These are phyloP conservation scores for Aureobasidium sp. DNA, from an alignment of 2,329 filamentous ascomycete genomes.

Conservation along the genomic window DNA sequence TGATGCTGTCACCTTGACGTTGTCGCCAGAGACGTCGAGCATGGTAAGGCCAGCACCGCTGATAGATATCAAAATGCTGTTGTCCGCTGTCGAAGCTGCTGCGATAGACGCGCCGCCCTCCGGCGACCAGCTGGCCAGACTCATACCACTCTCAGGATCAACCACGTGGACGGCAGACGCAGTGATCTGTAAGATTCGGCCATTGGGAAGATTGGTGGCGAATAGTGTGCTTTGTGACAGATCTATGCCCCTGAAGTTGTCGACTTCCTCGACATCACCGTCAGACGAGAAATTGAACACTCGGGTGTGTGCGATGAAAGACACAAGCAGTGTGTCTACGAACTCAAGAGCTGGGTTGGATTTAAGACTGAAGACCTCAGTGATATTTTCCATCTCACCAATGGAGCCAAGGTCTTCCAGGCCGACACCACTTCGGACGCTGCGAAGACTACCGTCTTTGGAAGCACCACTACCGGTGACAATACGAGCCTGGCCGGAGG, in stretches of 20 bases:
- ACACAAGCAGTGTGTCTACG: slow-evolving; percentile 66
- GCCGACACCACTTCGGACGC: slow-evolving; percentile 87
- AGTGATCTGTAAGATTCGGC: slow-evolving; percentile 68
- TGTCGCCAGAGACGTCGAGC: slow-evolving; percentile 49
- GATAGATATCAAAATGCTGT: slow-evolving; percentile 63
- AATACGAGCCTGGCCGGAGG: slow-evolving; percentile 86
- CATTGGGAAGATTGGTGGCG: slow-evolving; percentile 52
- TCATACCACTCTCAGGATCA: slow-evolving; percentile 46
- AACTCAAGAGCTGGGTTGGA: slow-evolving; percentile 45
- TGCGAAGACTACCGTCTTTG: slow-evolving; percentile 78
- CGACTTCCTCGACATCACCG: slow-evolving; percentile 79
- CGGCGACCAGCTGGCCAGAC: slow-evolving; percentile 51
- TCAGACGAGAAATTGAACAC: slow-evolving; percentile 66
- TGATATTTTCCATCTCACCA: slow-evolving; percentile 54
- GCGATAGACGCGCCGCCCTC: slow-evolving; percentile 53
- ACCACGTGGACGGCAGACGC: slow-evolving; percentile 52
- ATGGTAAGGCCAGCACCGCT: slow-evolving; percentile 66
- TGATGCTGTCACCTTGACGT: slow-evolving; percentile 48
- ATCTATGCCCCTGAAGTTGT: slow-evolving; percentile 61
- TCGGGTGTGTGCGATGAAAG: slow-evolving; percentile 75
- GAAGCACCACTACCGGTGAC: slow-evolving; percentile 89
- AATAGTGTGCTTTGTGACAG: slow-evolving; percentile 66
- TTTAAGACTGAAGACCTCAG: slow-evolving; percentile 44
- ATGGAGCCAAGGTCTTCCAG: slow-evolving; percentile 79
- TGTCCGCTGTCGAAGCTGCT: slow-evolving; percentile 64